Base-by-base conservation (phyloP, 495 filamentous ascomycete genomes). In the Apodospora peruviana region DNA sequence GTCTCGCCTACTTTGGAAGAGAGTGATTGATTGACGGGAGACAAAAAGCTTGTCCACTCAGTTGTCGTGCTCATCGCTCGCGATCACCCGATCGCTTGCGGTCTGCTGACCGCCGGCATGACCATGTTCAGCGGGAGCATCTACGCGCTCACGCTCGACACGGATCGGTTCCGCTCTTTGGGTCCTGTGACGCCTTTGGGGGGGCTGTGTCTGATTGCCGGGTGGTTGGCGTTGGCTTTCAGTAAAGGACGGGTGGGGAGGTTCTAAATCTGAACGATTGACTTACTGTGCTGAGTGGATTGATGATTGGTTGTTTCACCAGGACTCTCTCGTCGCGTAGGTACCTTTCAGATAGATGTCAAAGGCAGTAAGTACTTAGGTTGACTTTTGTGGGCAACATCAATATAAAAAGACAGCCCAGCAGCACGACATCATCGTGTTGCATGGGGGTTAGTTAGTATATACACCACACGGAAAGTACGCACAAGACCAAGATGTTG, bases 121-220 rank as follows among this genome's bases (percentile, higher is more conserved):
- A 73, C 58, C 46, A 69, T 82, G 68, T 85, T 85, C 64, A 76
- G 71, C 48, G 81, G 81, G 5, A 75, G 70, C 59, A 68, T 85
- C 43, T 85, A 85, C 59, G 64, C 75, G 16, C 68, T 85, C 14
- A 69, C 75, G 4, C 68, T 83, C 1, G 74, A 80, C 58, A 73
- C 80, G 36, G 72, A 73, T 51, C 63, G 68, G 41, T 81, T 78
- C 58, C 71, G 72, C 43, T 70, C 70, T 29, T 36, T 83, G 41
- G 79, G 81, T 0, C 80, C 80, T 2, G 67, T 81, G 1, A 85
- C 80, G 21, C 81, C 81, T 16, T 57, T 83, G 7, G 81, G 81
- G 1, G 81, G 81, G 1, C 57, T 79, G 50, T 82, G 72, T 40
- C 58, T 81, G 54, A 79, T 81, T 58, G 78, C 67, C 11, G 78